Base-by-base conservation (phyloP, 345 rosid genomes). In the Microthlaspi erraticum region DNA sequence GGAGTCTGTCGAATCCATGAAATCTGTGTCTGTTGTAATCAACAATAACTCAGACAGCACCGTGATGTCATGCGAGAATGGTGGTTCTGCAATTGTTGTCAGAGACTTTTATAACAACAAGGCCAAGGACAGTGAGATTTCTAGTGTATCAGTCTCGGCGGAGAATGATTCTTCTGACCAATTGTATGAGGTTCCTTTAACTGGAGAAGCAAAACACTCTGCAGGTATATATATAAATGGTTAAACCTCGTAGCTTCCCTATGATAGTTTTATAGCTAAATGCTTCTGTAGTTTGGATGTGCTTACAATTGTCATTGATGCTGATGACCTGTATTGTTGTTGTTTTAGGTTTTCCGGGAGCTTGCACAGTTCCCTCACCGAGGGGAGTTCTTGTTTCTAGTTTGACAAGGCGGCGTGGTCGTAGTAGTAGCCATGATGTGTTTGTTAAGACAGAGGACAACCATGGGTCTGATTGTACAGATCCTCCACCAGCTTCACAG, bases 101-200 rank as follows among this genome's bases (percentile, higher is more conserved):
- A 85, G 84, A 73, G 81, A 74, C 66, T 78, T 84, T 11, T 86
- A 75, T 33, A 75, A 81, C 74, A 53, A 78, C 83, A 83, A 85
- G 70, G 80, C 64, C 37, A 82, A 87, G 75, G 88, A 86, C 70
- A 83, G 81, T 65, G 96, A 83, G 33, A 81, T 69, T 49, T 81
- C 88, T 57, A 64, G 78, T 57, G 8, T 78, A 64, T 60, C 81
- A 5, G 87, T 74, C 72, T 66, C 77, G 10, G 78, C 77, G 3
- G 90, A 83, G 76, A 83, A 85, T 78, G 89, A 48, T 64, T 79
- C 83, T 58, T 79, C 82, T 52, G 83, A 85, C 34, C 76, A 46
- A 66, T 82, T 90, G 77, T 87, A 85, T 56, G 94, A 95, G 65
- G 94, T 90, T 78, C 98, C 98, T n/a, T 81, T 88, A 61, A 72